Evolutionary conservation across 306 rosid genomes (phyloP).

Genomic region (Cyclanthera cordifolia): DNA sequence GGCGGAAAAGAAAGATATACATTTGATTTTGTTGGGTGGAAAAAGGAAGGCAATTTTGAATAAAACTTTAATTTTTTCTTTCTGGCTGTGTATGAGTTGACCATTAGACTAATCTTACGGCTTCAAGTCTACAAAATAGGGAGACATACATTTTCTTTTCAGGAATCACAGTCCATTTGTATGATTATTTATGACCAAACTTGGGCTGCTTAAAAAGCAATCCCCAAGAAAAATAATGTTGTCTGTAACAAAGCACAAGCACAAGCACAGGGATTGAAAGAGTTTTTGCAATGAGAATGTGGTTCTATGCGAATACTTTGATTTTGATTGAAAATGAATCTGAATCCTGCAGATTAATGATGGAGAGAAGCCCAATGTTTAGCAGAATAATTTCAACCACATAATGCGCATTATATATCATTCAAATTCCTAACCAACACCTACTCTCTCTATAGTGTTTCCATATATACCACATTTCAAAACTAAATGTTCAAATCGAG

Average conservation of each 20-base stretch:
- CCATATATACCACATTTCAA: no score
- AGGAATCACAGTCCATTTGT: not conserved
- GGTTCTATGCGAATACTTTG: slow-evolving; percentile 14
- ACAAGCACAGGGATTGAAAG: no score
- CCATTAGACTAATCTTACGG: not conserved
- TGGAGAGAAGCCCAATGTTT: not conserved
- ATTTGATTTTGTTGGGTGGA: not conserved
- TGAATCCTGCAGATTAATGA: slow-evolving; percentile 13
- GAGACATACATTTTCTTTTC: not conserved
- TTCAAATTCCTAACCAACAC: no score
- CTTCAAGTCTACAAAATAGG: not conserved
- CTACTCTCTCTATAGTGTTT: no score
- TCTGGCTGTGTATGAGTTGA: not conserved
- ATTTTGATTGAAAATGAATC: slow-evolving; percentile 19
- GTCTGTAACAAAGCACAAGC: not conserved
- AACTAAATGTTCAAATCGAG: no score
- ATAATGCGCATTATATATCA: not conserved
- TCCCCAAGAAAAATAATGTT: not conserved
- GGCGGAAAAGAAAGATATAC: no score
- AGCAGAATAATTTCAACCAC: not conserved
- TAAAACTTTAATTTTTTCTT: not conserved
- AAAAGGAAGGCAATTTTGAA: slow-evolving; percentile 7
- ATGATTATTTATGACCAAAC: slow-evolving; percentile 8
- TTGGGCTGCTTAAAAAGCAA: not conserved
- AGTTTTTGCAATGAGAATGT: slow-evolving; percentile 11